Percentiles rank a stretch among this genome's conserved stretches.
These are phyloP conservation scores for Yamadazyma akitaensis DNA, from an alignment of 805 yeast species.

Conservation along the genomic window DNA sequence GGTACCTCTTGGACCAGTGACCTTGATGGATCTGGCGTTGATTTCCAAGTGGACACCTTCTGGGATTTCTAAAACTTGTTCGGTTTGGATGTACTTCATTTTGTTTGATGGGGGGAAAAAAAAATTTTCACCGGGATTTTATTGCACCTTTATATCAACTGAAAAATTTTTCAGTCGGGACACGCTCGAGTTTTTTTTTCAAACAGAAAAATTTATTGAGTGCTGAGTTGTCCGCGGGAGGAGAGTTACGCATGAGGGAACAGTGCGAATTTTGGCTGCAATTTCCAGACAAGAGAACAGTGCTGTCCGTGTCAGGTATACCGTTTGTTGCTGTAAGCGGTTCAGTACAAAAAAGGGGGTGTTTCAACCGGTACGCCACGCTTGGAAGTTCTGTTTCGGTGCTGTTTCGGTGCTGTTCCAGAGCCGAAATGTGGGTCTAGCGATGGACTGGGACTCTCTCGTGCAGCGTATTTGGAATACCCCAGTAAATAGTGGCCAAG, in stretches of 20 bases:
- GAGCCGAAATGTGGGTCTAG: too few species aligned
- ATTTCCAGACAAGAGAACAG: not conserved
- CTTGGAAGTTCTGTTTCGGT: too few species aligned
- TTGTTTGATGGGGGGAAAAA: conserved; percentile 4
- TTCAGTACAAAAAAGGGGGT: too few species aligned
- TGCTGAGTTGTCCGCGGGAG: not conserved
- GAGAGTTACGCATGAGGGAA: not conserved
- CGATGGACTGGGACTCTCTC: too few species aligned
- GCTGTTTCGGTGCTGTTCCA: too few species aligned
- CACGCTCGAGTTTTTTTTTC: not conserved
- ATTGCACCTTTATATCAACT: conserved; percentile 1
- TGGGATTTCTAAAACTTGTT: conserved; percentile 80
- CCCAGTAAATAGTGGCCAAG: too few species aligned
- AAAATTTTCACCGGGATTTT: conserved; percentile 6
- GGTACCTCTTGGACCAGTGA: conserved; percentile 97
- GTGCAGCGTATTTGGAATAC: too few species aligned
- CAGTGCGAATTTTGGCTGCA: not conserved
- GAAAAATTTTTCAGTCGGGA: conserved; percentile 8
- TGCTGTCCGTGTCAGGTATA: too few species aligned
- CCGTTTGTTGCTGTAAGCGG: too few species aligned
- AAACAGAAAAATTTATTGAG: not conserved
- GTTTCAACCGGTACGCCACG: too few species aligned
- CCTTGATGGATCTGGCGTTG: conserved; percentile 87
- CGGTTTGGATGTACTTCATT: conserved; percentile 86
- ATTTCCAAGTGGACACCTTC: conserved; percentile 89